Evolutionary conservation across 192 early-diverging fungal genomes (phyloP).

Genomic region (Coemansia aciculifera): DNA sequence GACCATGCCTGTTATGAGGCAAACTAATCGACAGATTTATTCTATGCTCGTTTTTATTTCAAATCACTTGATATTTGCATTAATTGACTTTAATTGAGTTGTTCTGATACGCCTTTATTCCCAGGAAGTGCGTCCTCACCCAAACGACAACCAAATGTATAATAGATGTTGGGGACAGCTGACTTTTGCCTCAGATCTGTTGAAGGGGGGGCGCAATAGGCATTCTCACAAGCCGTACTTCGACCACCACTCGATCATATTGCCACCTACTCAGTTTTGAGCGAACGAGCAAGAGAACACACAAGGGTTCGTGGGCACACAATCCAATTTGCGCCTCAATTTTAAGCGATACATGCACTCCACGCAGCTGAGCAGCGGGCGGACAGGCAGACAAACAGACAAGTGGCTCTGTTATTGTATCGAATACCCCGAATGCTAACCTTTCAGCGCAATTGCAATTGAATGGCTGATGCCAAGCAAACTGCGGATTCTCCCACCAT

Average conservation of each 20-base stretch:
- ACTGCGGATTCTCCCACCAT: neutral
- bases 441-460: neutral
- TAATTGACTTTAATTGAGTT: neutral
- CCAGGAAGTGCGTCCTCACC: neutral
- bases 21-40: neutral
- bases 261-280: neutral
- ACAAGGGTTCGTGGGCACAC: neutral
- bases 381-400: neutral
- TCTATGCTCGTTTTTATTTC: neutral
- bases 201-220: neutral
- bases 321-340: neutral
- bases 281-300: neutral
- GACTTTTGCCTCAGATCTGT: neutral
- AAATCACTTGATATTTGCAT: neutral
- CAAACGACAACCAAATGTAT: neutral
- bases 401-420: neutral
- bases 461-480: neutral
- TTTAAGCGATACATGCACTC: neutral
- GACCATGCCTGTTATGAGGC: neutral
- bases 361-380: neutral
- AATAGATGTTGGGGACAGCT: neutral
- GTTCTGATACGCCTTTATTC: neutral
- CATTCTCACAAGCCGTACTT: neutral
- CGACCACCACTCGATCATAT: neutral
- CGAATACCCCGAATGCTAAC: neutral